phyloP scores from a whole-genome alignment of 495 filamentous ascomycete genomes.

The Daldinia grandis region DNA sequence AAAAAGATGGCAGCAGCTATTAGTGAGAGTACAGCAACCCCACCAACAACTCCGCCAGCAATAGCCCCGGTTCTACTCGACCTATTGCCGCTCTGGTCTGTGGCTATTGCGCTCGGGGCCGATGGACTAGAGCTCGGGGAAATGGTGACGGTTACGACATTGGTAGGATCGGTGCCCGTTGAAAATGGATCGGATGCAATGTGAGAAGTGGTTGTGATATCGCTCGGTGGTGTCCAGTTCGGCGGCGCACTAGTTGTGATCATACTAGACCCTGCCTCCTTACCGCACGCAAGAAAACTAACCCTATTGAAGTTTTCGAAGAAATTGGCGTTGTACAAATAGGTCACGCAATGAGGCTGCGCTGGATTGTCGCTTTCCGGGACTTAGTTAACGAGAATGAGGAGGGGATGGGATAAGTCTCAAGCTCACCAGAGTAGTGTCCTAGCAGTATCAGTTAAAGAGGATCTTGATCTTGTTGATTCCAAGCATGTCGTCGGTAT shows the following conservation, averaged over 20 bases:
- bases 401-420: neutral
- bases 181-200: slow-evolving; percentile 15
- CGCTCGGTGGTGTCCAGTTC: slow-evolving; percentile 23
- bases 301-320: slow-evolving; percentile 40
- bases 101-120: slow-evolving; percentile 16
- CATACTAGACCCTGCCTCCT: slow-evolving; percentile 28
- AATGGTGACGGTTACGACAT: slow-evolving; percentile 34
- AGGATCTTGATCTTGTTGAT: slow-evolving; percentile 20
- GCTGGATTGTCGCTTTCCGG: slow-evolving; percentile 30
- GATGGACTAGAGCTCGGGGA: slow-evolving; percentile 26
- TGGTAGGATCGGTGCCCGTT: neutral
- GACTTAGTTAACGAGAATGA: slow-evolving; percentile 27
- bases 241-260: slow-evolving; percentile 36
- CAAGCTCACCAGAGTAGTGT: slow-evolving; percentile 38
- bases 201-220: slow-evolving; percentile 16
- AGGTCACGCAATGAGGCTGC: slow-evolving; percentile 41
- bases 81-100: neutral
- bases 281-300: slow-evolving; percentile 44
- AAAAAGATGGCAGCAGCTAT: slow-evolving; percentile 44
- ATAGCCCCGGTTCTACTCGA: slow-evolving; percentile 43
- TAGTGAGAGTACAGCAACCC: slow-evolving; percentile 47
- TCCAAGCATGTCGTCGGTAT: slow-evolving; percentile 45
- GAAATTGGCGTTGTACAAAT: slow-evolving; percentile 41
- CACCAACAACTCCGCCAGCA: slow-evolving; percentile 53
- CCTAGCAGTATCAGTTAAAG: neutral